phyloP scores from a whole-genome alignment of 2,329 filamentous ascomycete species.

The Trichoderma gracile region DNA sequence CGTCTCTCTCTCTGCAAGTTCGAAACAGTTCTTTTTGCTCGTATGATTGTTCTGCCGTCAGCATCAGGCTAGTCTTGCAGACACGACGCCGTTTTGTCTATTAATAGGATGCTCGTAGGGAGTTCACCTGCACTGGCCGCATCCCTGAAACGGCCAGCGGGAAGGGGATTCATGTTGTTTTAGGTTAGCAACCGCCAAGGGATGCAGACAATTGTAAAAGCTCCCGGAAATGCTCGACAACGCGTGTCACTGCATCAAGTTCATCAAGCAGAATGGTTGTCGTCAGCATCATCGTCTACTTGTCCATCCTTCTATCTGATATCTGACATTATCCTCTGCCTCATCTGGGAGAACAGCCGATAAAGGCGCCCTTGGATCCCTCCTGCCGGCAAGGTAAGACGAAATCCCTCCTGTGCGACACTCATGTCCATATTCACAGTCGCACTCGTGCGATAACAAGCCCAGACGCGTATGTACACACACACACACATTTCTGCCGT shows the following conservation, averaged over 20 bases:
- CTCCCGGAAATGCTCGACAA: no score
- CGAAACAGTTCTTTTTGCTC: background rate
- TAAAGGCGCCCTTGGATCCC: background rate
- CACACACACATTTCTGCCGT: background rate
- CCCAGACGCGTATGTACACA: background rate
- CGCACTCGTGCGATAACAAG: background rate
- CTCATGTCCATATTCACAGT: background rate
- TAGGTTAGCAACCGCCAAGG: background rate
- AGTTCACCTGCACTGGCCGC: background rate
- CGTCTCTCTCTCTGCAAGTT: background rate
- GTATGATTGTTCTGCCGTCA: slow-evolving; percentile 8
- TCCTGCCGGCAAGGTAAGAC: background rate
- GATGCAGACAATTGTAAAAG: no score
- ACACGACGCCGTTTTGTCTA: background rate
- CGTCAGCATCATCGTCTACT: no score
- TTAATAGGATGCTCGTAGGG: background rate
- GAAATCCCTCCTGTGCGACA: background rate
- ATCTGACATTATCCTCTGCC: background rate
- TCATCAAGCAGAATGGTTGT: no score
- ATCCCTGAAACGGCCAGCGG: slow-evolving; percentile 13
- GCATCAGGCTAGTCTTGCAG: slow-evolving; percentile 7
- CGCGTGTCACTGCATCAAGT: no score
- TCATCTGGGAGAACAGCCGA: background rate
- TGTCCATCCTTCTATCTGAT: no score
- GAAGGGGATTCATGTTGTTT: background rate